phyloP scores from a whole-genome alignment of 2,329 filamentous ascomycete species.

The Nigrospora osmanthi region DNA sequence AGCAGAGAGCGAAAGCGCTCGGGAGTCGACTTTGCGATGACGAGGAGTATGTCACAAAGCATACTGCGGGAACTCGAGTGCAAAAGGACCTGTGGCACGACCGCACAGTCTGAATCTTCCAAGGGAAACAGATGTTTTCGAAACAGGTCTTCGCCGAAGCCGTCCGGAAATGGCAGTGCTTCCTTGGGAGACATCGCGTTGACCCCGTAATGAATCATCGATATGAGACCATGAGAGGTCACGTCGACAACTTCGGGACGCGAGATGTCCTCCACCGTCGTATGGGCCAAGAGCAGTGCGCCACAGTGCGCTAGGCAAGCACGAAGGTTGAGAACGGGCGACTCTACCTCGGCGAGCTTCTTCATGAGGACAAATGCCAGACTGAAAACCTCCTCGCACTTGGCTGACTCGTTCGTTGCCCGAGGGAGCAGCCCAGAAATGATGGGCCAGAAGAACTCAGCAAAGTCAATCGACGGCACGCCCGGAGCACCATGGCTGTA shows the following conservation, averaged over 20 bases:
- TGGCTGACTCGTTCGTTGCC: conserved; percentile 20
- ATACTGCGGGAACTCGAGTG: conserved; percentile 46
- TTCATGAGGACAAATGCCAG: conserved; percentile 17
- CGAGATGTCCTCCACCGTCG: conserved; percentile 25
- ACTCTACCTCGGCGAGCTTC: conserved; percentile 16
- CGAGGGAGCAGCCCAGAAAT: conserved; percentile 25
- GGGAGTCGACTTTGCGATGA: conserved; percentile 43
- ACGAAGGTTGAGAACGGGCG: conserved; percentile 12
- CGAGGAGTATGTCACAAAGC: conserved; percentile 52
- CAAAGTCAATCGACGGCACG: conserved; percentile 28
- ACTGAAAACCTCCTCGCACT: conserved; percentile 33
- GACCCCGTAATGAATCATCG: conserved; percentile 21
- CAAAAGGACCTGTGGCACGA: conserved; percentile 36
- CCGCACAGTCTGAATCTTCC: conserved; percentile 17
- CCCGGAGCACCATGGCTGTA: conserved; percentile 13
- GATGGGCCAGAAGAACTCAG: conserved; percentile 39
- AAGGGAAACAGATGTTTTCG: conserved; percentile 60
- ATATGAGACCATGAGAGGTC: conserved; percentile 27
- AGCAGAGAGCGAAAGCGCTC: conserved; percentile 43
- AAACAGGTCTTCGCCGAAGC: conserved; percentile 43
- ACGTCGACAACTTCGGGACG: conserved; percentile 25
- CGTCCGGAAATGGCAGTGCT: conserved; percentile 8
- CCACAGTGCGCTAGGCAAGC: conserved; percentile 15
- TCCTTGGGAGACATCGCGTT: conserved; percentile 16
- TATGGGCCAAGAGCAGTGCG: conserved; percentile 15